Evolutionary conservation across 2,329 filamentous ascomycete genomes (phyloP), one percentile per base, ranked within the genome.

Genomic region (Thielaviopsis punctulata): DNA sequence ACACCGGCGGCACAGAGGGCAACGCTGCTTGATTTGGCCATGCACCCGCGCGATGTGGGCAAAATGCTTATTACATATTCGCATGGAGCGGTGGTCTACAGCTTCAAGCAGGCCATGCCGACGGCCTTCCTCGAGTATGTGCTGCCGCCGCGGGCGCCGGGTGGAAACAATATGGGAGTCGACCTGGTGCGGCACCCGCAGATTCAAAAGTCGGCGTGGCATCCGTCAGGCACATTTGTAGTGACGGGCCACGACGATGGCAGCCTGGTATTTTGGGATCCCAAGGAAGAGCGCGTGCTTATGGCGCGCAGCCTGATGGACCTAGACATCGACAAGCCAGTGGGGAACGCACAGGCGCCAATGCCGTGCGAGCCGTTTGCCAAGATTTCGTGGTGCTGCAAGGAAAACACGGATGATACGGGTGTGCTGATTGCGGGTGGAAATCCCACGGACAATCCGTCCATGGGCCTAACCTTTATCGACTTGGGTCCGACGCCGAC

Each of bases 201-300:
- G 54, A 67, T 96, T 56, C 86, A 82, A 1, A 85, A 94, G 59
- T 89, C 87, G 1, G 65, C 90, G 15, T 98, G 90, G 89, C 92
- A 98, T 67, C 92, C 92, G 0, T 94, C 86, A 1, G 92, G 89
- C 0, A 93, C 86, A 0, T 95, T 95, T 60, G 69, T 95, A 36
- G 63, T 92, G 58, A 94, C 87, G 0, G 85, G 82, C 1, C 85
- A 95, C 62, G 88, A 95, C 52, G 92, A 98, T 63, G 83, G 84
- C 30, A 95, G 86, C 59, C 69, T 98, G 46, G 90, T 94, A 0
- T 84, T 96, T 59, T 98, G 90, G 89, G 92, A 98, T 64, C 72
- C 84, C 1, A 93, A 88, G 60, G 90, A 96, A 62, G 87, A 86
- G 7, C 80, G 85, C 53, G 70, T 94, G 36, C 69, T 98, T 6